Conservation (phyloP, 192 early-diverging fungal genomes). For the Pilaira anomala region DNA sequence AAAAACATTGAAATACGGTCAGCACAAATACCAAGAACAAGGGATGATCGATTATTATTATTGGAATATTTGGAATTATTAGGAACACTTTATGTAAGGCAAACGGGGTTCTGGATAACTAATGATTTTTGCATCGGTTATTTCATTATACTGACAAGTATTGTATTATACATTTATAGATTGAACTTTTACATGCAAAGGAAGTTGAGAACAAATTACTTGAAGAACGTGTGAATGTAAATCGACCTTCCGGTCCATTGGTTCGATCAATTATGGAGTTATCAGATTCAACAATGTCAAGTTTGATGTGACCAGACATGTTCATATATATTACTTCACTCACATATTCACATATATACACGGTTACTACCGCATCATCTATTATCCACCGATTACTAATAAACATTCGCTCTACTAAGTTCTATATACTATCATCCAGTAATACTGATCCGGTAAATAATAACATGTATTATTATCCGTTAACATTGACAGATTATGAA, state of each 20-base stretch:
- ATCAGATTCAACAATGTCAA: neutral
- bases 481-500: too few relatives aligned
- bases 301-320: too few relatives aligned
- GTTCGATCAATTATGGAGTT: constrained; percentile 1
- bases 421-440: too few relatives aligned
- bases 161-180: constrained; percentile 12
- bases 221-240: constrained; percentile 6
- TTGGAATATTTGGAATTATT: constrained; percentile 16
- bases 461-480: too few relatives aligned
- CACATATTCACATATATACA: too few relatives aligned
- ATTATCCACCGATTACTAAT: too few relatives aligned
- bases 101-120: constrained; percentile 9
- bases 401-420: too few relatives aligned
- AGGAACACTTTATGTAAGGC: constrained; percentile 14
- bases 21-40: constrained; percentile 14
- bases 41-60: constrained; percentile 7
- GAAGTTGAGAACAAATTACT: constrained; percentile 4
- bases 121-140: constrained; percentile 11
- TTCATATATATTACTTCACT: too few relatives aligned
- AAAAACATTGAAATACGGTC: constrained; percentile 13
- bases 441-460: too few relatives aligned
- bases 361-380: too few relatives aligned
- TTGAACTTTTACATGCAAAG: constrained; percentile 5
- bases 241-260: constrained; percentile 6
- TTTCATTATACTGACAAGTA: constrained; percentile 6